Percentiles rank a stretch among this genome's conserved stretches.
These are phyloP conservation scores for Tolypocladium album DNA, from an alignment of 2,329 filamentous ascomycete species.

Conservation along the genomic window DNA sequence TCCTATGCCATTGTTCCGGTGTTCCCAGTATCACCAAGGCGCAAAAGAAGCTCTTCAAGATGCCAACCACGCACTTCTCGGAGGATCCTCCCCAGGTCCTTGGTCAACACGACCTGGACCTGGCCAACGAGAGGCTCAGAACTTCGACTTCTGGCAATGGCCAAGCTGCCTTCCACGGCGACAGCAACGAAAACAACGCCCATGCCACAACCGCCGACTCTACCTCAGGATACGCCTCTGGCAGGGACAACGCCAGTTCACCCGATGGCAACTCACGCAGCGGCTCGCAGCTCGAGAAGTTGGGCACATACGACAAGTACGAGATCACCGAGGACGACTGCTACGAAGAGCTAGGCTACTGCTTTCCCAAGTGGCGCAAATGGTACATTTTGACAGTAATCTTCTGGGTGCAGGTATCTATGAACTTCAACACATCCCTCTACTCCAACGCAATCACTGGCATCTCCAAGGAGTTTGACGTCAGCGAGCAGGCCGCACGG, in stretches of 20 bases:
- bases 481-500: conserved; percentile 58
- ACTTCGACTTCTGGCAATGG: conserved; percentile 7
- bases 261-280: conserved; percentile 20
- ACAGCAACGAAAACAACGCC: background rate
- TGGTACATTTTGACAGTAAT: conserved; percentile 65
- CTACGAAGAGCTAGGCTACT: conserved; percentile 54
- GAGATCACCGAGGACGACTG: conserved; percentile 48
- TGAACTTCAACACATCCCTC: conserved; percentile 70
- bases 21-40: background rate
- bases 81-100: conserved; percentile 27
- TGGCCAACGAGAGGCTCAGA: conserved; percentile 27
- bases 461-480: conserved; percentile 55
- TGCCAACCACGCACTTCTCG: conserved; percentile 22
- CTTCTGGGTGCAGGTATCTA: conserved; percentile 63
- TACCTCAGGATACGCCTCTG: background rate
- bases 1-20: background rate
- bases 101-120: conserved; percentile 20
- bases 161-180: background rate
- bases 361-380: conserved; percentile 51
- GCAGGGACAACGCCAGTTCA: conserved; percentile 2
- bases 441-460: conserved; percentile 60
- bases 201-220: background rate
- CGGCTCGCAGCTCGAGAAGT: conserved; percentile 19
- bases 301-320: conserved; percentile 27
- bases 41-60: conserved; percentile 3